Evolutionary conservation across 1,284 basidiomycete species (phyloP).

Genomic region (Malassezia yamatoensis): DNA sequence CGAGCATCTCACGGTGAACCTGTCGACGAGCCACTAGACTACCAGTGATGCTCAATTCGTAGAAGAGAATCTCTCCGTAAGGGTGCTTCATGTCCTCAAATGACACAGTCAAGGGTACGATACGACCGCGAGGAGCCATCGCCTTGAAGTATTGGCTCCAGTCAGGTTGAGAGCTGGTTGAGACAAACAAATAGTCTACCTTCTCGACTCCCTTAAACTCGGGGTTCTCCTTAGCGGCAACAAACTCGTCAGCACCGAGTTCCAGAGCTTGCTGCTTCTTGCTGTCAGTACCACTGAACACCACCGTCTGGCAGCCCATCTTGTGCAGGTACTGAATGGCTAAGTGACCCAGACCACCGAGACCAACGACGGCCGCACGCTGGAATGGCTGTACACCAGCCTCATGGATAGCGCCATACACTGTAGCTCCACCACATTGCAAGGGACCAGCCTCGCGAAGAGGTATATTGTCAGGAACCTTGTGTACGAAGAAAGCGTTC

Average conservation of each 20-base stretch:
- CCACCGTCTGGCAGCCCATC: slow-evolving; percentile 48
- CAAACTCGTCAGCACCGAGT: slow-evolving; percentile 49
- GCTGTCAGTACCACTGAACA: slow-evolving; percentile 38
- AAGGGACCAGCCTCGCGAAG: slow-evolving; percentile 48
- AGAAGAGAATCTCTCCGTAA: slow-evolving; percentile 32
- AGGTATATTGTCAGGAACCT: slow-evolving; percentile 32
- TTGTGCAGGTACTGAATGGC: slow-evolving; percentile 45
- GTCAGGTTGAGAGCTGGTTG: slow-evolving; percentile 33
- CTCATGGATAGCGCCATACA: slow-evolving; percentile 49
- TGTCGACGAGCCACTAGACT: slow-evolving; percentile 32
- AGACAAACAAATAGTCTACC: slow-evolving; percentile 31
- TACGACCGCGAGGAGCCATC: slow-evolving; percentile 28
- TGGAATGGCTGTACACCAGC: slow-evolving; percentile 41
- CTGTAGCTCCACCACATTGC: slow-evolving; percentile 50
- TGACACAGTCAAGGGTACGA: slow-evolving; percentile 37
- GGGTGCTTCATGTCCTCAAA: slow-evolving; percentile 25
- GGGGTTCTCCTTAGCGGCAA: slow-evolving; percentile 38
- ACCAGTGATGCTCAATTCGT: slow-evolving; percentile 33
- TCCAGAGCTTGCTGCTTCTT: slow-evolving; percentile 48
- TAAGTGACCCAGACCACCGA: slow-evolving; percentile 49
- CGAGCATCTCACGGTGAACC: slow-evolving; percentile 37
- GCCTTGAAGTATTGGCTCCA: slow-evolving; percentile 35
- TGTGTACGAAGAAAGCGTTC: slow-evolving; percentile 32
- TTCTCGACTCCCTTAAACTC: slow-evolving; percentile 35
- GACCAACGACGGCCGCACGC: slow-evolving; percentile 49